Base-by-base conservation (phyloP, 805 yeast genomes). In the Grigorovia humatica region DNA sequence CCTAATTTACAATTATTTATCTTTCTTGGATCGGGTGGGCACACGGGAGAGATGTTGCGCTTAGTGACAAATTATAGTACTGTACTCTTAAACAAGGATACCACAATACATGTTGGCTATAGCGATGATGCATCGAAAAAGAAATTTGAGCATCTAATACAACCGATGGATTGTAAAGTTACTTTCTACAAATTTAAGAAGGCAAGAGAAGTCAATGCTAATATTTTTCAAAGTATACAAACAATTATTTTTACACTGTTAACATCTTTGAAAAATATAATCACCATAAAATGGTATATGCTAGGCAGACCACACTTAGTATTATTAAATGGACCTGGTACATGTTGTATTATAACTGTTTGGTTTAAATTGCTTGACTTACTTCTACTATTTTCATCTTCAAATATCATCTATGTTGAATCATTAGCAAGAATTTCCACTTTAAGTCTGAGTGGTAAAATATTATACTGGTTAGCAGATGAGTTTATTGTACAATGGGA, bases 11-110 rank as follows among this genome's bases (percentile, higher is more conserved):
- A 66, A 44, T 53, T 79, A 23, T 75, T 85, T 77, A 71, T 85
- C 0, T 74, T 88, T n/a, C 69, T 91, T 11, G 98, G 98, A 0
- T 88, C 96, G 0, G 99, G 99, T 1, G 98, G 97, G 2, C 98
- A 89, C 61, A 89, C 97, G 0, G 97, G 96, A 1, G 97, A 91
- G 66, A 88, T 91, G 95, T 65, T 90, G n/a, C 71, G 90, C 27
- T 71, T 91, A 17, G 64, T 88, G 9, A 54, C 63, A 4, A 64
- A 65, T 7, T 69, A 77, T 42, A 59, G 67, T 48, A 57, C 66
- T 9, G 62, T 74, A 0, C 71, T 84, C 0, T 67, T 78, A 6
- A 74, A 75, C 2, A 80, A 78, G 7, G 56, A 67, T 1, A 70
- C 78, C 2, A 79, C 81, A 1, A 1, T 68, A 6, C 53, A 57